Conservation (phyloP, 352 stramenopile genomes). For the Proteromonas lacertae region DNA sequence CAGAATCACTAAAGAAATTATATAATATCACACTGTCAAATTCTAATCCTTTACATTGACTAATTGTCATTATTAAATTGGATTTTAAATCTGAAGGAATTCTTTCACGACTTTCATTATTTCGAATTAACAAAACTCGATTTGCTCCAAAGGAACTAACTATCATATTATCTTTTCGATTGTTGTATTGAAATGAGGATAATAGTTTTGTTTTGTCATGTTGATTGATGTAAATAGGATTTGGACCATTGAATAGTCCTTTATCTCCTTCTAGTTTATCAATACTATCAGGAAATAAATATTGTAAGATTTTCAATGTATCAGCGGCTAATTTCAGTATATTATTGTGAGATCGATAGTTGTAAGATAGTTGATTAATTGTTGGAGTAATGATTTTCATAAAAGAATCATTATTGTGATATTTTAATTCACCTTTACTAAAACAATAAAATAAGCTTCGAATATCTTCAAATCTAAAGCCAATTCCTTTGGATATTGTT, state of each 20-base stretch:
- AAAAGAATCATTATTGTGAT: too few species aligned
- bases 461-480: conserved; percentile 21
- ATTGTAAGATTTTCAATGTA: conserved; percentile 11
- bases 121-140: too few species aligned
- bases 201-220: too few species aligned
- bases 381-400: background rate
- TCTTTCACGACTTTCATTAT: too few species aligned
- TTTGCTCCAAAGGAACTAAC: too few species aligned
- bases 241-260: conserved; percentile 12
- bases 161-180: too few species aligned
- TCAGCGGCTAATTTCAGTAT: conserved; percentile 10
- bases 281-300: conserved; percentile 10
- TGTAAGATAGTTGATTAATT: conserved; percentile 4
- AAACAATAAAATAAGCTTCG: conserved; percentile 6
- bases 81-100: too few species aligned
- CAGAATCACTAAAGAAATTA: too few species aligned
- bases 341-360: conserved; percentile 13
- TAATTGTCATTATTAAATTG: too few species aligned
- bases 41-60: too few species aligned
- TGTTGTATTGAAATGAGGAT: too few species aligned
- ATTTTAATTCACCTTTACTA: background rate
- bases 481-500: conserved; percentile 11
- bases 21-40: too few species aligned
- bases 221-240: conserved; percentile 12
- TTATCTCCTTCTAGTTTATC: conserved; percentile 12